Evolutionary conservation across 2,329 filamentous ascomycete species (phyloP).

Genomic region (Pseudogymnoascus pannorum): DNA sequence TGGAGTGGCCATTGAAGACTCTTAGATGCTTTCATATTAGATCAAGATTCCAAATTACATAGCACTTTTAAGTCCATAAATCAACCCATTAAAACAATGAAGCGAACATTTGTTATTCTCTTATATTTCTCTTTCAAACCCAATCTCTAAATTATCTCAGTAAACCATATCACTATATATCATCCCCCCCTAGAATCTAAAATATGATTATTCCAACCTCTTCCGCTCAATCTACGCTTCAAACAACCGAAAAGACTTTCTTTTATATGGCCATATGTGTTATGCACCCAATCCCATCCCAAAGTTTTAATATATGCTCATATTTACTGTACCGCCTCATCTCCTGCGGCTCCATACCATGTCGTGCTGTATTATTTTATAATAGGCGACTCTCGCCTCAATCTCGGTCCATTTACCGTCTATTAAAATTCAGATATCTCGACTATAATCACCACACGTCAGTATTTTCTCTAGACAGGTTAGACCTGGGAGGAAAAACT

Average conservation of each 20-base stretch:
- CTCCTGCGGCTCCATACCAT: neutral
- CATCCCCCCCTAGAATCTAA: neutral
- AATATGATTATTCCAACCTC: neutral
- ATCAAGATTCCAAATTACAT: neutral
- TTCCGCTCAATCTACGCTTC: neutral
- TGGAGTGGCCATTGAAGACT: neutral
- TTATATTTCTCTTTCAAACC: neutral
- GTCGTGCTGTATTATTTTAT: constrained; percentile 2
- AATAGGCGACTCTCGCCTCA: neutral
- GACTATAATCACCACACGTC: constrained; percentile 26
- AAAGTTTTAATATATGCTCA: neutral
- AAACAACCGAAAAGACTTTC: neutral
- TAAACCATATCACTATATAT: neutral
- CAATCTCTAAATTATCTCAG: neutral
- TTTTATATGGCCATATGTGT: constrained; percentile 5
- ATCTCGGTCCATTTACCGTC: constrained; percentile 28
- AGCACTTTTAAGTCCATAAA: neutral
- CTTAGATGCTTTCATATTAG: neutral
- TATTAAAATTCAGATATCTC: constrained; percentile 39
- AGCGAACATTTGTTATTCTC: neutral
- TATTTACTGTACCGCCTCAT: neutral
- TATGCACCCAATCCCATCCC: neutral
- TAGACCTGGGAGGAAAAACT: constrained; percentile 26
- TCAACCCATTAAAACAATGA: neutral
- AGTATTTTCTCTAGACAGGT: neutral